phyloP scores from a whole-genome alignment of 2,329 filamentous ascomycete species.

The Xylaria sp. region DNA sequence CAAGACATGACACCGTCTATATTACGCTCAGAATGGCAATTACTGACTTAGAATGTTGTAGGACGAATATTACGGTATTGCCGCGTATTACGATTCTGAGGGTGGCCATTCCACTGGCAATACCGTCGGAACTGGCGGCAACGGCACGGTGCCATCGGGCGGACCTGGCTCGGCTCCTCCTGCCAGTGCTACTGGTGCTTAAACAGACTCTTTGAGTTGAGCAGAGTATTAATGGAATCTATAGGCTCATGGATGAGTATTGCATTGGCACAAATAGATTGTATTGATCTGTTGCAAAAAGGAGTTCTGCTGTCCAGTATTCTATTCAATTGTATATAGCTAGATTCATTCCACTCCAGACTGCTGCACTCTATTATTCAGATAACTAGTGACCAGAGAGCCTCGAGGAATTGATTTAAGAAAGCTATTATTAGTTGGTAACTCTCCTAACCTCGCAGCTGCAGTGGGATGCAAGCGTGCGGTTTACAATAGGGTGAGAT shows the following conservation, averaged over 20 bases:
- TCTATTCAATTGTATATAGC: conserved; percentile 1
- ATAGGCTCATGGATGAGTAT: background rate
- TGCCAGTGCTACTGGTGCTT: conserved; percentile 13
- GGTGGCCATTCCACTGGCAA: conserved; percentile 45
- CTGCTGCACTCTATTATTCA: background rate
- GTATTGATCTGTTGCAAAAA: background rate
- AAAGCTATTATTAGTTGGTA: background rate
- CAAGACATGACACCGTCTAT: background rate
- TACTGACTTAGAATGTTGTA: background rate
- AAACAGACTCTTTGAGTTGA: background rate
- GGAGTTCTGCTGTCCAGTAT: background rate
- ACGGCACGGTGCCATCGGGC: conserved; percentile 35
- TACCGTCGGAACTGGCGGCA: conserved; percentile 35
- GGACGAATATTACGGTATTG: conserved; percentile 45
- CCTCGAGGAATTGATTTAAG: background rate
- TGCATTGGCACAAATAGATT: background rate
- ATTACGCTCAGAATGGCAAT: background rate
- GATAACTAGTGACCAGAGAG: background rate
- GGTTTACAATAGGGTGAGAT: background rate
- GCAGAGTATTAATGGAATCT: background rate
- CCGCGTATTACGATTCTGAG: conserved; percentile 45
- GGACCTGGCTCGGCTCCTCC: conserved; percentile 21
- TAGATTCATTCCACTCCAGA: background rate
- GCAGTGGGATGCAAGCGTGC: background rate
- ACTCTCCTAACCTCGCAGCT: no score